These are phyloP conservation scores for Dryas octopetala DNA, from an alignment of 306 rosid species.

Conservation along the genomic window DNA sequence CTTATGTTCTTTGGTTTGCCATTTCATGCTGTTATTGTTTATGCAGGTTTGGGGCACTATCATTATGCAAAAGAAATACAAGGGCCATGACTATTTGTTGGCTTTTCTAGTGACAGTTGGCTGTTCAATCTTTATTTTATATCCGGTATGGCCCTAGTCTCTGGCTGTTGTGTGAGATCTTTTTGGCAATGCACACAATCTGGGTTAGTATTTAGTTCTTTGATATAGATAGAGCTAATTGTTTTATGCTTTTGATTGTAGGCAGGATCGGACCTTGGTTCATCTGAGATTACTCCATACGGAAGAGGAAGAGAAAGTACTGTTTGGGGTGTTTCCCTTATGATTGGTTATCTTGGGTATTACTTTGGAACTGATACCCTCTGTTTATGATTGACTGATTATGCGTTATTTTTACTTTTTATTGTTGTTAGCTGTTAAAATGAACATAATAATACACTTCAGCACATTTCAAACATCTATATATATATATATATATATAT, in stretches of 20 bases:
- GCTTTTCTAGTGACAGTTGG: constrained; percentile 82
- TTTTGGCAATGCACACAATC: constrained; percentile 18
- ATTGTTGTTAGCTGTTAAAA: not conserved
- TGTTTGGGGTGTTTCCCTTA: constrained; percentile 81
- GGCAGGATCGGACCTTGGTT: constrained; percentile 82
- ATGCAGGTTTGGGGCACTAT: constrained; percentile 88
- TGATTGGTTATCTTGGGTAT: constrained; percentile 98
- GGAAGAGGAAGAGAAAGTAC: constrained; percentile 95
- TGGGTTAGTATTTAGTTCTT: constrained; percentile 7
- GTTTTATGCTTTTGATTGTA: constrained; percentile 39
- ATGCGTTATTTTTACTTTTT: not conserved
- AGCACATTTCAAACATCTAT: not conserved
- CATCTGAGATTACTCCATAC: constrained; percentile 50
- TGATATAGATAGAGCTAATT: constrained; percentile 27
- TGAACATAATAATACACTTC: not conserved
- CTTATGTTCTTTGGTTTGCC: constrained; percentile 9
- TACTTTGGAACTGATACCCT: constrained; percentile 27
- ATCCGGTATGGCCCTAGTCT: constrained; percentile 58
- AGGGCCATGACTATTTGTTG: constrained; percentile 67
- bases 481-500: not conserved
- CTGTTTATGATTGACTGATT: constrained; percentile 16
- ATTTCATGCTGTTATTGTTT: constrained; percentile 23
- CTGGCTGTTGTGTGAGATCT: constrained; percentile 17
- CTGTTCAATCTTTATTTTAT: constrained; percentile 81
- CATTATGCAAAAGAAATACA: constrained; percentile 89